A percentile compares a stretch with the other conserved stretches of the same genome.
Evolutionary conservation across 768 basidiomycete species (phyloP).

Genomic region (Boletellus sp.): DNA sequence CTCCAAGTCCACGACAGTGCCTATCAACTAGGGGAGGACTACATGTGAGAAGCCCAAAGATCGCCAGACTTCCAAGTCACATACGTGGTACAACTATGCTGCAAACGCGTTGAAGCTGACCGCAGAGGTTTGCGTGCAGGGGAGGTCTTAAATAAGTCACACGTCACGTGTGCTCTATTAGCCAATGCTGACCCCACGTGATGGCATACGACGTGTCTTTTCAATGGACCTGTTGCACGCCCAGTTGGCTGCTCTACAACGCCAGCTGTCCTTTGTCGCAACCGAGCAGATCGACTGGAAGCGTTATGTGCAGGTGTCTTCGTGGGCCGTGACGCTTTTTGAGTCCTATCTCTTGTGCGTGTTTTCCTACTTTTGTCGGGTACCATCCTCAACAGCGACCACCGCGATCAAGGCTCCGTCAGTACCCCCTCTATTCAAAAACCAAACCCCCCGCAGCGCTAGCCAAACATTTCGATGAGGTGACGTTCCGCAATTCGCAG

Average conservation of each 20-base stretch:
- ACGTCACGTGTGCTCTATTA: no score
- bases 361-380: background rate
- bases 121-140: no score
- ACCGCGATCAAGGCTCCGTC: constrained; percentile 49
- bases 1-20: no score
- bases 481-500: constrained; percentile 87
- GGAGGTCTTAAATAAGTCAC: no score
- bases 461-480: constrained; percentile 59
- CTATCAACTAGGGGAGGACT: no score
- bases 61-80: no score
- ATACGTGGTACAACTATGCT: no score
- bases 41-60: no score
- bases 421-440: constrained; percentile 82
- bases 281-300: constrained; percentile 79
- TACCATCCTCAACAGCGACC: background rate
- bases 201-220: background rate
- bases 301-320: constrained; percentile 70
- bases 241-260: constrained; percentile 55
- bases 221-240: constrained; percentile 58
- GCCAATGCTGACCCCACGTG: background rate
- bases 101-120: no score
- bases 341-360: constrained; percentile 86
- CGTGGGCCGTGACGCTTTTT: constrained; percentile 77
- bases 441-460: constrained; percentile 68
- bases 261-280: constrained; percentile 65